Evolutionary conservation across 2,329 filamentous ascomycete genomes (phyloP), one percentile per base, ranked within the genome.

Genomic region (Alternaria sp.): DNA sequence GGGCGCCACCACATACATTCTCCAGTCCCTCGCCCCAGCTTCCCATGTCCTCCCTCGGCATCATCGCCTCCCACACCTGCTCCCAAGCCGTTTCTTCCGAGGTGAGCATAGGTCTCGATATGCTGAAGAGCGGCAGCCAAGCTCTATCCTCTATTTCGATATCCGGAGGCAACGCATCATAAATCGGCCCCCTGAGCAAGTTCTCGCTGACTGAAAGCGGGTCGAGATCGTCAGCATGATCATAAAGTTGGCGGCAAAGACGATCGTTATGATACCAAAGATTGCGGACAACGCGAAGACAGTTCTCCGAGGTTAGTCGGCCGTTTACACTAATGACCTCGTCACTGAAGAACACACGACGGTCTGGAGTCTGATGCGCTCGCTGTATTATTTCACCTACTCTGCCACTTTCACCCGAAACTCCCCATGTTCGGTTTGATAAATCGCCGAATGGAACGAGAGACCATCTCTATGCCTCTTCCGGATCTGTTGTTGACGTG

Each of bases 241-340:
- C 9, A 23, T 21, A 34, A 3, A 41, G 13, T 14, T 34, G 24
- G 5, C 29, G 21, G 17, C 50, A 49, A 10, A 61, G 54, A 9
- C 17, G 23, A 5, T 23, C 28, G 4, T 45, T 61, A 11, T 46
- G 28, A 48, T 50, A 26, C 51, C 56, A 62, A 2, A 63, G 24
- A 11, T 51, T 24, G 8, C 48, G 14, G 6, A 61, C 31, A 2
- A 61, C n/a, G 9, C 34, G 14, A 7, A 29, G n/a, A 23, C 53
- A 60, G 9, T 54, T 51, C 8, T 40, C 39, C 1, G 1, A 41
- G 3, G 31, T 63, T 6, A 58, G 26, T 7, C n/a, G n/a, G 8
- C 48, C 50, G 17, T 61, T 40, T 1, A 56, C 10, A 1, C 51
- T 61, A 2, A 63, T 44, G 4, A 65, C 52, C 4, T 56, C 41